These are phyloP conservation scores for Powellomyces hirtus DNA, from an alignment of 192 early-diverging fungal species.

Conservation along the genomic window DNA sequence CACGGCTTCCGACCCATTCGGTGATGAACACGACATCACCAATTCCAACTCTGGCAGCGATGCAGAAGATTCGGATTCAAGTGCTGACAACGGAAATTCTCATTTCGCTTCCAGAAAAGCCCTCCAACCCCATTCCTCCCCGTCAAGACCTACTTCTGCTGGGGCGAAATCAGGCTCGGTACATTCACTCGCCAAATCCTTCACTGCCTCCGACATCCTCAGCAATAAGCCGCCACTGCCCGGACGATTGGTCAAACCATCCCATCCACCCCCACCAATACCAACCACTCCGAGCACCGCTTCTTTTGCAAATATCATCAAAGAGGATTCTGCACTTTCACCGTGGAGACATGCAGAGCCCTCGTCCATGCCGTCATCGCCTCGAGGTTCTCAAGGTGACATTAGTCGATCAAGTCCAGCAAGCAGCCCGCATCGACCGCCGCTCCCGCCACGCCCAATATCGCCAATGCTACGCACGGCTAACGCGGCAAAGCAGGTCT, in stretches of 20 bases:
- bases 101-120: background rate
- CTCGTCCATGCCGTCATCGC: background rate
- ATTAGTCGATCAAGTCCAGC: background rate
- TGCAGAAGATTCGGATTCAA: background rate
- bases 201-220: background rate
- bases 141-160: background rate
- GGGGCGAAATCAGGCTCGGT: background rate
- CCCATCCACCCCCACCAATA: constrained; percentile 7
- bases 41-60: background rate
- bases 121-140: background rate
- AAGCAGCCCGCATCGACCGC: constrained; percentile 10
- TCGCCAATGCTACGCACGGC: constrained; percentile 12
- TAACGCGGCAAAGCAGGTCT: background rate
- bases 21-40: constrained; percentile 18
- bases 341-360: background rate
- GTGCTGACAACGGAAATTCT: background rate
- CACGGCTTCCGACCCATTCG: constrained; percentile 24
- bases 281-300: constrained; percentile 2
- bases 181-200: background rate
- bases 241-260: constrained; percentile 1
- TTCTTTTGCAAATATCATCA: background rate
- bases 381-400: background rate
- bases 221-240: background rate
- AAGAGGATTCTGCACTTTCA: background rate
- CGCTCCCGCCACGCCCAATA: constrained; percentile 22